Evolutionary conservation across 257 asterid species (phyloP), one percentile per base, ranked within the genome.

Genomic region (Plantago elongata): DNA sequence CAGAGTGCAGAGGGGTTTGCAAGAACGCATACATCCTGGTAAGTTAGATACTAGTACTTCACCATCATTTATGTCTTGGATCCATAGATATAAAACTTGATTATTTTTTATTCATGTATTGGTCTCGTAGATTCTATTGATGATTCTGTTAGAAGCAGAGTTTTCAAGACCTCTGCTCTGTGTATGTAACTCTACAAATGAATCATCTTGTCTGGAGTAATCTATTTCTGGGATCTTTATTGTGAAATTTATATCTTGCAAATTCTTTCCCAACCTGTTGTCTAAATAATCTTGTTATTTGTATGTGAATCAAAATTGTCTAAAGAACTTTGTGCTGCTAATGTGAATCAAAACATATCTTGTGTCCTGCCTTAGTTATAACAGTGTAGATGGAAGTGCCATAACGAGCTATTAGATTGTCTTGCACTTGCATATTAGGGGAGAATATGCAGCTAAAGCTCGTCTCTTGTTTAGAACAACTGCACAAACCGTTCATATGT

Each of bases 1-100:
- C 47, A 54, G 69, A 60, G 14, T 60, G 67, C 60, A 50, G 56
- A 65, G 57, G 43, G n/a, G n/a, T 22, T 11, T 45, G 43, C 68
- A 46, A 43, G 62, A 51, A 45, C 4, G 17, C 47, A 38, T 27
- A 60, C 18, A 62, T 27, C 45, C 30, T 12, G 74, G 76, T 60
- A 45, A 75, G 57, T 65, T 29, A 12, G 45, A 30, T 50, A 54
- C 5, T 47, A 54, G n/a, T n/a, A n/a, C 5, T 47, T 66, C 51
- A 55, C 59, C 61, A 54, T 59, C 43, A 7, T 64, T 71, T 50
- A 11, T 63, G 27, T 60, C 40, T 34, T 55, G 48, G 34, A 62
- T 7, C 12, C 12, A 2, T 40, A 40, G 16, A 13, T 57, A 45
- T 62, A 37, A 18, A 9, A 54, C 34, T 54, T 11, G 8, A 5